Evolutionary conservation across 345 rosid genomes (phyloP).

Genomic region (Citropsis articulata): DNA sequence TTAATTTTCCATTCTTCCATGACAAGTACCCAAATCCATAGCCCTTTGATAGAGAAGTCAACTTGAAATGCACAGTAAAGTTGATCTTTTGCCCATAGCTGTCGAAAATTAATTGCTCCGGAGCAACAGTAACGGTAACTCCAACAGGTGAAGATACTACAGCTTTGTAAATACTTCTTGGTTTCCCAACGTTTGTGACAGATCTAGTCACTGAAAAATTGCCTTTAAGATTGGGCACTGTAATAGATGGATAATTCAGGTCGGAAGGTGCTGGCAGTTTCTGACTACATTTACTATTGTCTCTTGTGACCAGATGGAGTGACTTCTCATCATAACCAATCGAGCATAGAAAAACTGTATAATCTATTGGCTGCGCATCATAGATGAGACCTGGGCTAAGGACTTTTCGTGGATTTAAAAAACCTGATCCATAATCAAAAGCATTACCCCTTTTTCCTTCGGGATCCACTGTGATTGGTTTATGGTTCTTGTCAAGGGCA

Average conservation of each 20-base stretch:
- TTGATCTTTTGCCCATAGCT: constrained; percentile 43
- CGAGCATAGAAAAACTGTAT: constrained; percentile 47
- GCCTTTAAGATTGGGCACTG: constrained; percentile 38
- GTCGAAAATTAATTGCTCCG: constrained; percentile 32
- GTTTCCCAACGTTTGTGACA: constrained; percentile 45
- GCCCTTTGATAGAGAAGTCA: constrained; percentile 38
- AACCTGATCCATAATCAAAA: constrained; percentile 58
- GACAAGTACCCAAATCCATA: constrained; percentile 45
- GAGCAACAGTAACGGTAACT: constrained; percentile 39
- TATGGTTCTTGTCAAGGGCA: constrained; percentile 30
- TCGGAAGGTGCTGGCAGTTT: constrained; percentile 27
- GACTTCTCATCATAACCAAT: constrained; percentile 44
- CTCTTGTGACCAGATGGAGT: constrained; percentile 42
- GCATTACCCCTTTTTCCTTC: constrained; percentile 45
- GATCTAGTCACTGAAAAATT: constrained; percentile 39
- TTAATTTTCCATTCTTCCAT: constrained; percentile 36
- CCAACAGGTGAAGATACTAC: constrained; percentile 38
- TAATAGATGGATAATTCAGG: constrained; percentile 53
- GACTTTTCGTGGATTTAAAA: constrained; percentile 39
- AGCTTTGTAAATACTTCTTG: constrained; percentile 38
- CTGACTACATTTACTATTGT: constrained; percentile 41
- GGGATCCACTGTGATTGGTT: constrained; percentile 45
- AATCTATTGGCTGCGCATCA: constrained; percentile 36
- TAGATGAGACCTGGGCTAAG: constrained; percentile 53
- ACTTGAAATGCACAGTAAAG: constrained; percentile 43